Evolutionary conservation across 139 green algal species (phyloP).

Genomic region (Chlamydomonas applanata): DNA sequence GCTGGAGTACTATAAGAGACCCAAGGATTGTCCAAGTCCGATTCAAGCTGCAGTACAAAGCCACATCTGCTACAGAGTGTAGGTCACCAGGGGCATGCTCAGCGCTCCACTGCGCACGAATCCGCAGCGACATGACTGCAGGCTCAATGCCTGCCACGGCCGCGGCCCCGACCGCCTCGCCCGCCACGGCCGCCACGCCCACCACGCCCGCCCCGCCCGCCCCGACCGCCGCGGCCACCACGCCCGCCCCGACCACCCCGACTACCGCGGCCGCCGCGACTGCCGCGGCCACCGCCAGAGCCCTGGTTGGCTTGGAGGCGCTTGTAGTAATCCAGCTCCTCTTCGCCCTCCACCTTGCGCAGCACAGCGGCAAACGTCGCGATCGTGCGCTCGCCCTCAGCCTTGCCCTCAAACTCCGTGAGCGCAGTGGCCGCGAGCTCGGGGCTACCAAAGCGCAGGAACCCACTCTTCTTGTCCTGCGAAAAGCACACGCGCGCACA

Average conservation of each 20-base stretch:
- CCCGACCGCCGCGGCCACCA: constrained; percentile 15
- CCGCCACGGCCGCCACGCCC: constrained; percentile 15
- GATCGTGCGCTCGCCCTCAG: constrained; percentile 44
- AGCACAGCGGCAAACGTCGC: constrained; percentile 42
- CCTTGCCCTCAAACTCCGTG: constrained; percentile 15
- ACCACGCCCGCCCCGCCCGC: constrained; percentile 12
- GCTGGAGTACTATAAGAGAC: no score
- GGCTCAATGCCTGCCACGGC: neutral
- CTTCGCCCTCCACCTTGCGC: constrained; percentile 56
- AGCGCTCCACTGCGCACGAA: no score
- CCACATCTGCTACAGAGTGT: no score
- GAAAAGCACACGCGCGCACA: neutral
- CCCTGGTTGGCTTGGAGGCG: constrained; percentile 27
- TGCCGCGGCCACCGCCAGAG: neutral
- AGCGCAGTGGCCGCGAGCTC: constrained; percentile 32
- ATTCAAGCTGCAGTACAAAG: no score
- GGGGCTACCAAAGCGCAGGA: constrained; percentile 45
- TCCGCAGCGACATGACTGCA: no score
- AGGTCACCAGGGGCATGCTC: no score
- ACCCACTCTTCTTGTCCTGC: constrained; percentile 44
- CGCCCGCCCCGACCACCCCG: constrained; percentile 14
- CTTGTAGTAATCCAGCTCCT: constrained; percentile 62
- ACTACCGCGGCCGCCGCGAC: constrained; percentile 5
- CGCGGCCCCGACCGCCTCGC: neutral
- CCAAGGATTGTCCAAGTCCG: no score